phyloP scores from a whole-genome alignment of 164 flowering plant species.

The Aristolochia fimbriata region DNA sequence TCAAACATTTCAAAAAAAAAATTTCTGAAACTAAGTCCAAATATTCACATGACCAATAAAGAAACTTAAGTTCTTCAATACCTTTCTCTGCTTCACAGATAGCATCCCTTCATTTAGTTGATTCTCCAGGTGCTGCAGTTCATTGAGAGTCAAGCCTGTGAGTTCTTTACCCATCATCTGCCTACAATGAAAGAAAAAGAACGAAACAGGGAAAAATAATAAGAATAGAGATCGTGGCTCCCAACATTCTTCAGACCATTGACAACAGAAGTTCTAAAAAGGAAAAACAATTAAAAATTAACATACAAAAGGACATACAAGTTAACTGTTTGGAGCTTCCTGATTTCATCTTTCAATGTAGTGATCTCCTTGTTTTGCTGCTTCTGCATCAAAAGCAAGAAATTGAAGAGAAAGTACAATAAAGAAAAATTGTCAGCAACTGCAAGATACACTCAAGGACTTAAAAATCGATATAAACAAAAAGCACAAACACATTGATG shows the following conservation, averaged over 20 bases:
- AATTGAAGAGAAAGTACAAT: neutral
- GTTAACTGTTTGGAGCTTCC: slow-evolving; percentile 40
- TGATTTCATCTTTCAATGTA: slow-evolving; percentile 49
- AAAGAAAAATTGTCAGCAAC: neutral
- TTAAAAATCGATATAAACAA: no score
- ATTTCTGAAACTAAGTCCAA: neutral
- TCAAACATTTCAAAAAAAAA: neutral
- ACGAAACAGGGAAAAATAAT: neutral
- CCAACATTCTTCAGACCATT: neutral
- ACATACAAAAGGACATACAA: slow-evolving; percentile 30
- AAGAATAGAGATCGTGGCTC: neutral
- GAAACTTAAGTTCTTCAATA: slow-evolving; percentile 5
- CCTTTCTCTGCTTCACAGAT: slow-evolving; percentile 68
- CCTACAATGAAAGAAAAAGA: slow-evolving; percentile 20
- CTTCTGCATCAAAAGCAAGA: slow-evolving; percentile 10
- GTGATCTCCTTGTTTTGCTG: slow-evolving; percentile 35
- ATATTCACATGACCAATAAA: neutral
- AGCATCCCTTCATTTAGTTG: slow-evolving; percentile 55
- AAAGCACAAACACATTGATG: neutral
- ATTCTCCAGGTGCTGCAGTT: slow-evolving; percentile 61
- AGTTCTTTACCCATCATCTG: slow-evolving; percentile 64
- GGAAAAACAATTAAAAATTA: neutral
- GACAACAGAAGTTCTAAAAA: neutral
- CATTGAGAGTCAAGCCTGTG: slow-evolving; percentile 46
- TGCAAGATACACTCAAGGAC: neutral